Conservation (phyloP, 2,329 filamentous ascomycete species). For the Dichotomopilus funicola region DNA sequence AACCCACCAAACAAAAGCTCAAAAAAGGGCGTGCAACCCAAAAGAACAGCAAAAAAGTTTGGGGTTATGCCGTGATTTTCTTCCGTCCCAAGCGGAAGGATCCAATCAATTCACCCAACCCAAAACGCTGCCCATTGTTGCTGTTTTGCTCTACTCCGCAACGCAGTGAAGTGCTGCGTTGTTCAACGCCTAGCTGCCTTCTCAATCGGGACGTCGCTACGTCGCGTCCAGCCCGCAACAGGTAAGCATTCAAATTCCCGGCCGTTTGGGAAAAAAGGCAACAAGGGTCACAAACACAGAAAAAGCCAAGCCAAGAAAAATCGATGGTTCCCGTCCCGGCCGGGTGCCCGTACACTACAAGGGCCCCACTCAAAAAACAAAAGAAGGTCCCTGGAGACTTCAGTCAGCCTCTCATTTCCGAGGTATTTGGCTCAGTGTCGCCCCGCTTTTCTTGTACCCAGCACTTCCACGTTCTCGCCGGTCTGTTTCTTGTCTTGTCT, state of each 20-base stretch:
- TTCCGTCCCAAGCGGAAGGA: too few species aligned
- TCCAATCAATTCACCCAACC: too few species aligned
- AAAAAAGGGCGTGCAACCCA: background rate
- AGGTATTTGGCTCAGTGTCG: background rate
- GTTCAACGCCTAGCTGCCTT: too few species aligned
- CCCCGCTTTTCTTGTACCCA: slow-evolving; percentile 7
- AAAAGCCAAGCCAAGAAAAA: background rate
- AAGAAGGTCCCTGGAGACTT: background rate
- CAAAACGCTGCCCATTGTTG: too few species aligned
- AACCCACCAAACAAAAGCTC: too few species aligned
- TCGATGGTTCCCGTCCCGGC: too few species aligned
- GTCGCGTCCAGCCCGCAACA: slow-evolving; percentile 6
- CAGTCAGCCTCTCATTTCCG: slow-evolving; percentile 3
- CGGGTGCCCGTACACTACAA: too few species aligned
- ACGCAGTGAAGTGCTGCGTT: too few species aligned
- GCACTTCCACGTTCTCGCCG: too few species aligned
- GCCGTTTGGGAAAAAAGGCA: slow-evolving; percentile 14
- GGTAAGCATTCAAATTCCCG: slow-evolving; percentile 2
- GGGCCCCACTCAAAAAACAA: too few species aligned
- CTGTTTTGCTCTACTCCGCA: too few species aligned
- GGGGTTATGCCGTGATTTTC: background rate
- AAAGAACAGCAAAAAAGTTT: background rate
- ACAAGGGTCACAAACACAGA: slow-evolving; percentile 8
- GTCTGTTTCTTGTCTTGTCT: background rate
- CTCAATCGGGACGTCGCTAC: background rate